Evolutionary conservation across 768 basidiomycete genomes (phyloP).

Genomic region (Pisolithus tinctorius): DNA sequence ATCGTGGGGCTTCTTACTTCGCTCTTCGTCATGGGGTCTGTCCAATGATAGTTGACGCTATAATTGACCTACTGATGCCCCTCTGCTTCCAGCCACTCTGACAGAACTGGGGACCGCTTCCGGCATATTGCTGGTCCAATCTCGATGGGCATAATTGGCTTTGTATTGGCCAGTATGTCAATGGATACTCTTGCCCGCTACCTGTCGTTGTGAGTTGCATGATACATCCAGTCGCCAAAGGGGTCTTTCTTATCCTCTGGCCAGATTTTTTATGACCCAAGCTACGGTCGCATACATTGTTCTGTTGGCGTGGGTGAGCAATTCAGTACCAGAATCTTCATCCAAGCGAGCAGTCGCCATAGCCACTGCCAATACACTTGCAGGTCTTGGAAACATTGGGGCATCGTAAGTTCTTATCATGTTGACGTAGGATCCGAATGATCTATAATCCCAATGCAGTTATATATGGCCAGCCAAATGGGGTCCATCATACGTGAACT

Average conservation of each 20-base stretch:
- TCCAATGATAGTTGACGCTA: not conserved
- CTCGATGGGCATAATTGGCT: conserved; percentile 55
- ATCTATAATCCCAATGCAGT: conserved; percentile 18
- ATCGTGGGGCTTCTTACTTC: conserved; percentile 52
- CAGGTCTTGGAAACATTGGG: conserved; percentile 73
- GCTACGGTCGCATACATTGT: conserved; percentile 64
- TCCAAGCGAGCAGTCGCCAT: conserved; percentile 82
- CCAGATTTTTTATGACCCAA: conserved; percentile 70
- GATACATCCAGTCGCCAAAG: not conserved
- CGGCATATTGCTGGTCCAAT: conserved; percentile 57
- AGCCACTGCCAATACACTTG: conserved; percentile 72
- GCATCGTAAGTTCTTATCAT: conserved; percentile 52
- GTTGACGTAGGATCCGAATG: too few relatives aligned
- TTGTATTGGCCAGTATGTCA: conserved; percentile 55
- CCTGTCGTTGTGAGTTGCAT: conserved; percentile 44
- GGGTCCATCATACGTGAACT: conserved; percentile 63
- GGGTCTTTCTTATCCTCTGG: not conserved
- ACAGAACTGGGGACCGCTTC: conserved; percentile 62
- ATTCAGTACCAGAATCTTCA: conserved; percentile 65
- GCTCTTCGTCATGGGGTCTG: conserved; percentile 45
- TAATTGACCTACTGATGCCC: not conserved
- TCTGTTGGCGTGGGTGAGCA: conserved; percentile 48
- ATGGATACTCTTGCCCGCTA: conserved; percentile 59
- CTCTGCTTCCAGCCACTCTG: conserved; percentile 52
- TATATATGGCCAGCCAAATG: conserved; percentile 62